Evolutionary conservation across 1,284 basidiomycete species (phyloP), one percentile per base, ranked within the genome.

Genomic region (Coniophora puteana): DNA sequence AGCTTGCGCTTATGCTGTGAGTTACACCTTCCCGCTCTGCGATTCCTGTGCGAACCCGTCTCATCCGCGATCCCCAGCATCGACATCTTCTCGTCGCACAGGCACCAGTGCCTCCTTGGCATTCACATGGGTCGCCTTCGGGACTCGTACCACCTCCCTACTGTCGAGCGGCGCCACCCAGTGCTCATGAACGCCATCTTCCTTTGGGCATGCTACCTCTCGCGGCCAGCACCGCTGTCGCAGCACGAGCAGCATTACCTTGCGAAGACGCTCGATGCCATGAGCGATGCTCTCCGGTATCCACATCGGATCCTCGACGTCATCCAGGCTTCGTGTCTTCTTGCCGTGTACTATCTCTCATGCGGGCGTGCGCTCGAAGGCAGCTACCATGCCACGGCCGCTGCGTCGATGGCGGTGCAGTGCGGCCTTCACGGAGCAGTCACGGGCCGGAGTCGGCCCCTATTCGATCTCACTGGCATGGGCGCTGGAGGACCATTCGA

Each of bases 201-300:
- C 57, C 72, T 89, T 4, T 87, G 85, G 80, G 82, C 84, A 2
- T 87, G 84, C 57, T 85, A 82, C 55, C 71, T 88, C 32, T 86
- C 84, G 13, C 72, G 84, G 18, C 78, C 83, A 8, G 79, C 76
- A 26, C 72, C 77, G 4, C 66, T 86, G 11, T 75, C 73, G 51
- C 76, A 79, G 40, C 78, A 86, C 52, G 83, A 89, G 61, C 70
- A 76, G 13, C 71, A 78, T 41, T 88, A 84, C 53, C 74, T 88
- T 40, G 64, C 63, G 5, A 72, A 74, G 36, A 66, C 82, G 5
- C 72, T 83, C 17, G 72, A 80, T 20, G 70, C 72, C 0, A 67
- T 84, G 42, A 71, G 67, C 28, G 78, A 82, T 29, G 81, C 76
- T 20, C 67, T 84, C 36, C 72, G 74, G 47, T 64, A 67, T 38